phyloP scores from a whole-genome alignment of 441 rosid species.

The Adansonia madagascariensis region DNA sequence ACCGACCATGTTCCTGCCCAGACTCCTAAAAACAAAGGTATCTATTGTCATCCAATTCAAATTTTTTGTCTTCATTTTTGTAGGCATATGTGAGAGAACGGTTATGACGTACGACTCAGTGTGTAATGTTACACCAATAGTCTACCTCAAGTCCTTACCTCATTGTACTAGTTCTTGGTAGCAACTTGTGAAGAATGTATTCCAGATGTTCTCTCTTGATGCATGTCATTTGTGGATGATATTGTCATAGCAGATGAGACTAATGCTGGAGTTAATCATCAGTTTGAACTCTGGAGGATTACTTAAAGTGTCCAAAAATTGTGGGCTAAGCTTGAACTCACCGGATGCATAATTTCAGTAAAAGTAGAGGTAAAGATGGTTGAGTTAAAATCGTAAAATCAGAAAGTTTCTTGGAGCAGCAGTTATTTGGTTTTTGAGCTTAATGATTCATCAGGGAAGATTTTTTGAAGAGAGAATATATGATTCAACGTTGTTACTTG shows the following conservation, averaged over 20 bases:
- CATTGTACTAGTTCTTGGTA: not conserved
- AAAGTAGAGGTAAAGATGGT: not conserved
- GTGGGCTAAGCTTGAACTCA: not conserved
- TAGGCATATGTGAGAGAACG: not conserved
- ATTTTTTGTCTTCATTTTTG: not conserved
- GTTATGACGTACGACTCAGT: not conserved
- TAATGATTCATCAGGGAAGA: not conserved
- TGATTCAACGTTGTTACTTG: not conserved
- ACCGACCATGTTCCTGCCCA: conserved; percentile 31
- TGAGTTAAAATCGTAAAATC: not conserved
- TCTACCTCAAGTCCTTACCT: not conserved
- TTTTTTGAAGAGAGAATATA: not conserved
- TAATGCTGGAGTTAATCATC: not conserved
- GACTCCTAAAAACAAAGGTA: conserved; percentile 39
- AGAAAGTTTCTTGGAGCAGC: not conserved
- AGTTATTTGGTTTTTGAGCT: not conserved
- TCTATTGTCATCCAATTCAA: not conserved
- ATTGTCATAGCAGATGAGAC: not conserved
- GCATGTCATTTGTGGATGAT: not conserved
- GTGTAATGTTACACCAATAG: not conserved
- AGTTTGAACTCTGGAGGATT: not conserved
- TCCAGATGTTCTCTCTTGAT: not conserved
- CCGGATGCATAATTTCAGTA: not conserved
- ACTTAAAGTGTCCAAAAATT: not conserved
- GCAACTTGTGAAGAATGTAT: not conserved